Evolutionary conservation across 2,329 filamentous ascomycete genomes (phyloP), one percentile per base, ranked within the genome.

Genomic region (Cyphellophora europaea): DNA sequence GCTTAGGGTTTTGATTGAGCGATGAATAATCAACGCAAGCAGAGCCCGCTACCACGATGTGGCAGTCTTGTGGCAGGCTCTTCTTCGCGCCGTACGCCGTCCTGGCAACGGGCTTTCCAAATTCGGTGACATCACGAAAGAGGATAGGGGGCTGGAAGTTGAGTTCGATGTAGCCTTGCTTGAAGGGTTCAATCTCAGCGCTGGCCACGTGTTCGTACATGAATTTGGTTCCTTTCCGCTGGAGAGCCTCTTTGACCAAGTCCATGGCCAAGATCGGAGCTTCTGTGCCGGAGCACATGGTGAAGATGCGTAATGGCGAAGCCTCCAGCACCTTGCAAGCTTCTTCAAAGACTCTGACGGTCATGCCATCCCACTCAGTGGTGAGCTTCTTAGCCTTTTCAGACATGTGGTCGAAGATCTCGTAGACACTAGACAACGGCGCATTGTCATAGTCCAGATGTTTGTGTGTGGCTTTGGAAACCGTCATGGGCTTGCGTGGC

Each of bases 281-380:
- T 46, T 89, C 83, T 0, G 83, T 88, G 0, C 83, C 83, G 2
- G 82, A 87, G 52, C 82, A 88, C 63, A 87, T 74, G 0, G 83
- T 89, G 0, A 70, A 81, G 16, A 87, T 62, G 6, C 67, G 58
- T 16, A 81, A 46, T 50, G 5, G 60, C 51, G 2, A 50, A 50
- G 6, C 54, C 48, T 2, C 66, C 44, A 32, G 55, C 44, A 2
- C 51, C 17, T 1, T 66, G 27, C 2, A 61, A 53, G 33, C 33
- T 6, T 70, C 45, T 8, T 54, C 44, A 42, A 53, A 38, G 36
- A 57, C 63, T 1, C 43, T 35, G 8, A n/a, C n/a, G n/a, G n/a
- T n/a, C n/a, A n/a, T n/a, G n/a, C n/a, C n/a, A n/a, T n/a, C n/a
- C n/a, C n/a, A n/a, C n/a, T n/a, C n/a, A n/a, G n/a, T n/a, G n/a